Evolutionary conservation across 2,329 filamentous ascomycete species (phyloP).

Genomic region (Pseudocercospora fijiensis): DNA sequence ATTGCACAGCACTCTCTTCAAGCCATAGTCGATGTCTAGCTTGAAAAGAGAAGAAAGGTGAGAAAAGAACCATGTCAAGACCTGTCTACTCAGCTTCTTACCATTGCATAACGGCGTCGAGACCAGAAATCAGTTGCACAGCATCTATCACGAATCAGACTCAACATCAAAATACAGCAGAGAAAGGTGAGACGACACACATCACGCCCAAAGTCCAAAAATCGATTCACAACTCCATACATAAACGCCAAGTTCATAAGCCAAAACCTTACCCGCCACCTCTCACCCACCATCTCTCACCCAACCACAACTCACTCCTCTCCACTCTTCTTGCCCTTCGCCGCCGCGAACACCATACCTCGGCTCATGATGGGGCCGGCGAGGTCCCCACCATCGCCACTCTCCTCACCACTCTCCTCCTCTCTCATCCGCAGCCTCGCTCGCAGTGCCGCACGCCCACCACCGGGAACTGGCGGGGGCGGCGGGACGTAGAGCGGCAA

Average conservation of each 20-base stretch:
- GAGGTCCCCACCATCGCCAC: neutral
- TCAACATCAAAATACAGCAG: neutral
- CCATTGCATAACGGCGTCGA: neutral
- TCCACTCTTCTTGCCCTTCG: neutral
- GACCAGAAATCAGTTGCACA: neutral
- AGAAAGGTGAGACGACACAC: neutral
- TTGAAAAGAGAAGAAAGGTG: neutral
- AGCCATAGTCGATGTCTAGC: neutral
- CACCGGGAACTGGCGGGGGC: neutral
- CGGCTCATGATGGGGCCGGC: neutral
- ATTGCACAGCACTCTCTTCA: neutral
- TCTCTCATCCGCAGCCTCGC: neutral
- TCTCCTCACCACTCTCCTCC: slow-evolving; percentile 1
- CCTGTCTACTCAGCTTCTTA: neutral
- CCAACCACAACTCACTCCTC: neutral
- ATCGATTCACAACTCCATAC: neutral
- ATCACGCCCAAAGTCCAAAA: neutral
- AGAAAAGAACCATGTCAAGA: neutral
- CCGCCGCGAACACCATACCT: neutral
- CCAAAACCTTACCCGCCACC: neutral
- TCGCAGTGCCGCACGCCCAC: neutral
- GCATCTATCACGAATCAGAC: neutral
- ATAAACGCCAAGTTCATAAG: neutral
- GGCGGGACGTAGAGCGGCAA: slow-evolving; percentile 2
- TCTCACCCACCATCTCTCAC: neutral